Conservation (phyloP, 495 filamentous ascomycete genomes). For the Pyrenopolyporus hunteri region DNA sequence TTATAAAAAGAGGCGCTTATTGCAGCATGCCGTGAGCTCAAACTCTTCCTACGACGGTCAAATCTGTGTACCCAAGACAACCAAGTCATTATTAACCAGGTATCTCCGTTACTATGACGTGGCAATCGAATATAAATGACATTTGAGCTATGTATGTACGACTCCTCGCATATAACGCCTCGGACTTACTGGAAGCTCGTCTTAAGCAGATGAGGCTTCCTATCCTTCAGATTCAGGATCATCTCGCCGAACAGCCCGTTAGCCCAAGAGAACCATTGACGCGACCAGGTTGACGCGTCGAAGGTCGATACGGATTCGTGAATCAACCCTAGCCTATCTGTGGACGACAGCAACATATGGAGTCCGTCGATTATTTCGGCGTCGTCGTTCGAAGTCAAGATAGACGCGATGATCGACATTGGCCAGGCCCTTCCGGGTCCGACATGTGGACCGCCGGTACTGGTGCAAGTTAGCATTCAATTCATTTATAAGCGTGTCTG, state of each 20-base stretch:
- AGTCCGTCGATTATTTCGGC: slow-evolving; percentile 58
- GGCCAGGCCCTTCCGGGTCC: slow-evolving; percentile 62
- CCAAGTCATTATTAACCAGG: neutral
- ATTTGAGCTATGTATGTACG: slow-evolving; percentile 13
- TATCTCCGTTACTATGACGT: slow-evolving; percentile 15
- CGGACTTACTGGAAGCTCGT: slow-evolving; percentile 42
- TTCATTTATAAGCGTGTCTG: slow-evolving; percentile 47
- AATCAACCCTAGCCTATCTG: slow-evolving; percentile 55
- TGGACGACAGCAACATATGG: slow-evolving; percentile 58
- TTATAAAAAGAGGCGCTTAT: slow-evolving; percentile 20
- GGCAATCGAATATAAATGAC: slow-evolving; percentile 26
- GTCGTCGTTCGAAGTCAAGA: slow-evolving; percentile 61
- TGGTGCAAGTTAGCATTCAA: slow-evolving; percentile 38
- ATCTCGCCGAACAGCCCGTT: slow-evolving; percentile 65
- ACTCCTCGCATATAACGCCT: slow-evolving; percentile 15
- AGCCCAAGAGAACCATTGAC: slow-evolving; percentile 66
- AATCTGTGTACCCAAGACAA: neutral
- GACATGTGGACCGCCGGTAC: slow-evolving; percentile 68
- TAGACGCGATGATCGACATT: slow-evolving; percentile 62
- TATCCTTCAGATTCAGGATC: slow-evolving; percentile 57
- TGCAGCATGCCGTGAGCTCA: slow-evolving; percentile 9
- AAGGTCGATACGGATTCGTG: slow-evolving; percentile 48
- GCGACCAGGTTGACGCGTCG: slow-evolving; percentile 49
- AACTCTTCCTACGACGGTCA: slow-evolving; percentile 1
- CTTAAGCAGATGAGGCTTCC: slow-evolving; percentile 53